Evolutionary conservation across 2,329 filamentous ascomycete genomes (phyloP).

Genomic region (Ophiosphaerella herpotricha): DNA sequence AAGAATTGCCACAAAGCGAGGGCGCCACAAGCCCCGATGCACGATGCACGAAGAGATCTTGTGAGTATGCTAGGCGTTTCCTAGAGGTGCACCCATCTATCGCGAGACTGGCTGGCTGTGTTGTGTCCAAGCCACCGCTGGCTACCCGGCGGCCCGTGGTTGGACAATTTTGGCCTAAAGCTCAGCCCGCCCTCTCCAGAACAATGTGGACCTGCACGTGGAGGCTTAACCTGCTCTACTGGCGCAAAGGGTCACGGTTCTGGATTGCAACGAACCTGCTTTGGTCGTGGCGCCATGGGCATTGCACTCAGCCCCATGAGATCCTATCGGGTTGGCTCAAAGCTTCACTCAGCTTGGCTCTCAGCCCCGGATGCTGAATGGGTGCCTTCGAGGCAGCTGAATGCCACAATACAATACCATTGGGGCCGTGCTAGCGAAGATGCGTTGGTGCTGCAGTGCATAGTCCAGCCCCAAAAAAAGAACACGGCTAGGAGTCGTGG

Average conservation of each 20-base stretch:
- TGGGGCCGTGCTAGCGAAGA: slow-evolving; percentile 6
- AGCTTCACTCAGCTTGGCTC: slow-evolving; percentile 13
- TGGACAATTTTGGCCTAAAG: not conserved
- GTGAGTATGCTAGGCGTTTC: not conserved
- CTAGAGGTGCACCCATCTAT: not conserved
- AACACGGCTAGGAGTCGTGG: slow-evolving; percentile 7
- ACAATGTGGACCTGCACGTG: slow-evolving; percentile 6
- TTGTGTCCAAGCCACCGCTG: slow-evolving; percentile 1
- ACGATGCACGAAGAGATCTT: not conserved
- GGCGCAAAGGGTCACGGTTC: slow-evolving; percentile 1
- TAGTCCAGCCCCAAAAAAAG: slow-evolving; percentile 11
- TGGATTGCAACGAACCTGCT: slow-evolving; percentile 1
- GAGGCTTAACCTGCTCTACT: not conserved
- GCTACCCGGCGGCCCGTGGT: slow-evolving; percentile 1
- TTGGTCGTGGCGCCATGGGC: not conserved
- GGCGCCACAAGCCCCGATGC: not conserved
- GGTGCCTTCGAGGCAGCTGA: not conserved
- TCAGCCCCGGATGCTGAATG: slow-evolving; percentile 8
- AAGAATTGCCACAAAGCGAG: not conserved
- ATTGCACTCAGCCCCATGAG: slow-evolving; percentile 2
- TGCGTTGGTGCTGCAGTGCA: slow-evolving; percentile 7
- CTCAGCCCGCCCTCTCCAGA: not conserved
- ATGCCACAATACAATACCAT: slow-evolving; percentile 15
- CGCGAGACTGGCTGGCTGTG: slow-evolving; percentile 3
- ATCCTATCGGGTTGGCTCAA: slow-evolving; percentile 4